phyloP scores from a whole-genome alignment of 768 basidiomycete genomes.

The Brasilioporus rufonigricans region DNA sequence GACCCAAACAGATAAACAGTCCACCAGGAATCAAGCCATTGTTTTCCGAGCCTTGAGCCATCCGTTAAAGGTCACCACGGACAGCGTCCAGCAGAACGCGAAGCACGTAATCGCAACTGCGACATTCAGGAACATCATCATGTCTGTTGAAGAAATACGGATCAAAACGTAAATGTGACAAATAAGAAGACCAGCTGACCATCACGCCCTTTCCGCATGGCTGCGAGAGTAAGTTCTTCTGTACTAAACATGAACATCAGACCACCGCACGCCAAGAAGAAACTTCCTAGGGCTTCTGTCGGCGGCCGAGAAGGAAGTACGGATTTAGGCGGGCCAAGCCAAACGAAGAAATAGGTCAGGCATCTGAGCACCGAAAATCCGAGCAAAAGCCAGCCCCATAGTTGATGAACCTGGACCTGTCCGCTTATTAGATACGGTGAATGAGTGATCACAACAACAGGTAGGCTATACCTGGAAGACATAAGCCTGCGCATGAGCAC shows the following conservation, averaged over 20 bases:
- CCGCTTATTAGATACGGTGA: conserved; percentile 5
- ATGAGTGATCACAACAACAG: neutral
- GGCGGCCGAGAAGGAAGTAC: conserved; percentile 91
- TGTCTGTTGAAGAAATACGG: conserved; percentile 44
- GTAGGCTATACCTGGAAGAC: conserved; percentile 66
- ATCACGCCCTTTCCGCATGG: conserved; percentile 88
- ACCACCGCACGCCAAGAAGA: conserved; percentile 87
- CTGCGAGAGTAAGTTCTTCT: conserved; percentile 86
- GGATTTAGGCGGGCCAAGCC: conserved; percentile 79
- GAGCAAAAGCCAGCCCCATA: conserved; percentile 89
- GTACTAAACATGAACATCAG: conserved; percentile 87
- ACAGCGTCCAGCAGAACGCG: conserved; percentile 81
- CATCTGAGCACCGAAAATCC: conserved; percentile 78
- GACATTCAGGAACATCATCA: conserved; percentile 88
- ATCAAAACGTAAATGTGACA: conserved; percentile 4
- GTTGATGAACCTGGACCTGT: conserved; percentile 81
- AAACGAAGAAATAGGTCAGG: conserved; percentile 93
- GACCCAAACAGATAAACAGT: neutral
- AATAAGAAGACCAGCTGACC: conserved; percentile 42
- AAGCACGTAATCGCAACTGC: conserved; percentile 85
- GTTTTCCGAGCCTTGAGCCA: conserved; percentile 57
- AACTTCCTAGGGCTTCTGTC: conserved; percentile 85
- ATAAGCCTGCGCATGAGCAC: conserved; percentile 87
- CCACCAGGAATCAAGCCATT: conserved; percentile 16
- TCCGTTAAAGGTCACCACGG: conserved; percentile 77